phyloP scores from a whole-genome alignment of 441 rosid species.

The Croton setiger region DNA sequence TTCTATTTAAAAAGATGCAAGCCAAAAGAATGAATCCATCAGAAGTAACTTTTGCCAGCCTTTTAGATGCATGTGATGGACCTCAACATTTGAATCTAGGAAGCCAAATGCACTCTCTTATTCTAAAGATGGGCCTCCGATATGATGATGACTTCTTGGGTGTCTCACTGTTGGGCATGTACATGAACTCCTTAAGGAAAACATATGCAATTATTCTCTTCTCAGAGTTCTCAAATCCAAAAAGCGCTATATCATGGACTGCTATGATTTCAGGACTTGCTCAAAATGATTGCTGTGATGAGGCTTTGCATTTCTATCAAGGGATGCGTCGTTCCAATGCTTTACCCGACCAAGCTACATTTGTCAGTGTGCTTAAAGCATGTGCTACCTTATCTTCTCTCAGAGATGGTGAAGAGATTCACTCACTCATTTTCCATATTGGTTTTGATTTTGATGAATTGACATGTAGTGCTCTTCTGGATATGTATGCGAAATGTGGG shows the following conservation, averaged over 20 bases:
- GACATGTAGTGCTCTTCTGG: conserved; percentile 69
- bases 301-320: conserved; percentile 56
- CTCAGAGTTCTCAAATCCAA: conserved; percentile 53
- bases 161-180: conserved; percentile 73
- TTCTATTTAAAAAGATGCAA: conserved; percentile 59
- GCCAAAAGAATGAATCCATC: conserved; percentile 54
- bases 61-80: conserved; percentile 73
- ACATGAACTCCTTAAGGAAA: conserved; percentile 53
- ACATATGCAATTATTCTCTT: conserved; percentile 58
- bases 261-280: conserved; percentile 76
- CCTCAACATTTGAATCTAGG: conserved; percentile 53
- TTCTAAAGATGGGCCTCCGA: conserved; percentile 52
- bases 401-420: conserved; percentile 61
- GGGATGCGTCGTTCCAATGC: conserved; percentile 57
- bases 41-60: conserved; percentile 67
- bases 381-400: conserved; percentile 64
- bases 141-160: conserved; percentile 65
- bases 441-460: conserved; percentile 68
- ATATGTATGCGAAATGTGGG: conserved; percentile 97
- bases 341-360: conserved; percentile 85
- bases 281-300: conserved; percentile 62
- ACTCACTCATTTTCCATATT: conserved; percentile 60
- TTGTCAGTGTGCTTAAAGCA: conserved; percentile 77
- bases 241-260: conserved; percentile 69
- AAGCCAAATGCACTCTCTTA: conserved; percentile 58